phyloP scores from a whole-genome alignment of 1,139 yeast species.

The Zygosaccharomyces sapae region DNA sequence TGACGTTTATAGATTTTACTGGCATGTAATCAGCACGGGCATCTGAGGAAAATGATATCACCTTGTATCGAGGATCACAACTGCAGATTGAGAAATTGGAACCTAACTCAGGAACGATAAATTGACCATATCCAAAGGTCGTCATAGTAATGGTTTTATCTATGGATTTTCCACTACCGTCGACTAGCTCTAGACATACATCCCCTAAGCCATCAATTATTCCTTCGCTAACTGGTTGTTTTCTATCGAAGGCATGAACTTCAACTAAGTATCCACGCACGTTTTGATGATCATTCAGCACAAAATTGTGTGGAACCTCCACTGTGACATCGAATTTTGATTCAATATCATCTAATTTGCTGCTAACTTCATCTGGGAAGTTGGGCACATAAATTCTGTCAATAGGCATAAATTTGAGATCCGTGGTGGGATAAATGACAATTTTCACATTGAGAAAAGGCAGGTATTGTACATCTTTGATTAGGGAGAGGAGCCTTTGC shows the following conservation, averaged over 20 bases:
- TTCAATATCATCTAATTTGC: not conserved
- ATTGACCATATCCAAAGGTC: constrained; percentile 36
- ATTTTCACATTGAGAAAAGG: constrained; percentile 51
- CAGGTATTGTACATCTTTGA: constrained; percentile 43
- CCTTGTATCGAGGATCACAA: constrained; percentile 24
- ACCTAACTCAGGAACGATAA: constrained; percentile 17
- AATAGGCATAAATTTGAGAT: constrained; percentile 44
- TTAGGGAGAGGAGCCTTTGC: constrained; percentile 54
- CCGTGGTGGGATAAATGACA: constrained; percentile 53
- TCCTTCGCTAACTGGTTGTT: constrained; percentile 20
- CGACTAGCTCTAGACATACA: constrained; percentile 25
- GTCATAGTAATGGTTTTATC: constrained; percentile 27
- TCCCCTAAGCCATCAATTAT: constrained; percentile 29
- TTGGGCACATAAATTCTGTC: constrained; percentile 51
- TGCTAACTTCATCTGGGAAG: not conserved
- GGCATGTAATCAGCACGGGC: constrained; percentile 28
- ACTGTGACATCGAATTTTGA: constrained; percentile 49
- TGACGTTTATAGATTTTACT: constrained; percentile 14
- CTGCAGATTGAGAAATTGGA: constrained; percentile 21
- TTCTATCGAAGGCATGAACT: constrained; percentile 51
- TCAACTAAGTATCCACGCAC: constrained; percentile 57
- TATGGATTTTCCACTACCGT: constrained; percentile 16
- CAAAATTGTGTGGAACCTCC: constrained; percentile 49
- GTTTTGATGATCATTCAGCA: constrained; percentile 18
- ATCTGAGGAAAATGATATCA: constrained; percentile 24